A percentile compares a stretch with the other conserved stretches of the same genome.
Evolutionary conservation across 306 rosid species (phyloP).

Genomic region (Argentina anserina): DNA sequence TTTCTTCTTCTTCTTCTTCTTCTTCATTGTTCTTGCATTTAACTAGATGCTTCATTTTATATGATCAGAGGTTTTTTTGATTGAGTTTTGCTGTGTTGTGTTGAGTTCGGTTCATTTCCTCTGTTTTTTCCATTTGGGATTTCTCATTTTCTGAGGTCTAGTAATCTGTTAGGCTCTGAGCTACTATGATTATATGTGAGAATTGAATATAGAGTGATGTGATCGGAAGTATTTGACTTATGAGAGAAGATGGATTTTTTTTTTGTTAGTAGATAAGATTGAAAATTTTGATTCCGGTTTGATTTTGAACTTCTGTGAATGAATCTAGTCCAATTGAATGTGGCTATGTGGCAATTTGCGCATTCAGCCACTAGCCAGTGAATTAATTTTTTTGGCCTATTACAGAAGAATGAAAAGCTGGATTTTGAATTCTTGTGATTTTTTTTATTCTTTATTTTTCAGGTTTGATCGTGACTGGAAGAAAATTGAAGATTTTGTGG

Average conservation of each 20-base stretch:
- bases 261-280: neutral
- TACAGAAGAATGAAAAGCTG: neutral
- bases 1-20: neutral
- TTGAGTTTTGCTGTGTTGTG: neutral
- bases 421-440: neutral
- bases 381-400: neutral
- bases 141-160: neutral
- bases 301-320: neutral
- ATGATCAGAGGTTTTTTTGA: neutral
- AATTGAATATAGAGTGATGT: neutral
- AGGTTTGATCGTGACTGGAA: conserved; percentile 98
- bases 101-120: neutral
- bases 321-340: neutral
- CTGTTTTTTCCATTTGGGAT: neutral
- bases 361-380: neutral
- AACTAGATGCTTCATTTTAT: neutral
- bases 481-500: conserved; percentile 94
- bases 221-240: neutral
- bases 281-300: neutral
- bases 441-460: conserved; percentile 15
- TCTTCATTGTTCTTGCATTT: neutral
- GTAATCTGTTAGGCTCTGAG: neutral
- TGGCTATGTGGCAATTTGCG: neutral
- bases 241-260: neutral
- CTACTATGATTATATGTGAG: neutral